Evolutionary conservation across 164 flowering plant genomes (phyloP).

Genomic region (Platanus orientalis): DNA sequence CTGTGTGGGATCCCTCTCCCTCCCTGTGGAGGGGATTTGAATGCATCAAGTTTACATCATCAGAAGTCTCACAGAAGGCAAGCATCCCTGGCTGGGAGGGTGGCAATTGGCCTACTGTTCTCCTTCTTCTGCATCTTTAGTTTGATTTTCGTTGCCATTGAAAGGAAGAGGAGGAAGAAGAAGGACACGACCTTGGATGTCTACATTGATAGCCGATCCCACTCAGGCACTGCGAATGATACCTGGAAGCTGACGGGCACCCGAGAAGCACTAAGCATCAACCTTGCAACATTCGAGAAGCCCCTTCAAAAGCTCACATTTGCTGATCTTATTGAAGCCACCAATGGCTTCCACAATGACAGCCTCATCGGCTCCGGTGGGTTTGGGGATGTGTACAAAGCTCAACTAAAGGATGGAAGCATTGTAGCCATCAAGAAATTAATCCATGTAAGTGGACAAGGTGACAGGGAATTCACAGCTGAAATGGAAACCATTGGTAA

Average conservation of each 20-base stretch:
- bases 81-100: conserved; percentile 77
- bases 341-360: conserved; percentile 81
- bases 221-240: conserved; percentile 50
- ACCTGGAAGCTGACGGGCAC: conserved; percentile 72
- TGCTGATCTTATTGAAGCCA: conserved; percentile 92
- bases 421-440: conserved; percentile 91
- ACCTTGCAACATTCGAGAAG: conserved; percentile 84
- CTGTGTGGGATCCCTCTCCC: conserved; percentile 83
- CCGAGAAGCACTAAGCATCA: conserved; percentile 82
- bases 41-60: conserved; percentile 23
- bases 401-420: conserved; percentile 78
- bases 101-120: conserved; percentile 84
- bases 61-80: conserved; percentile 49
- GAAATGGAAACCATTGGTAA: conserved; percentile 99
- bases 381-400: conserved; percentile 96
- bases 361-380: conserved; percentile 92
- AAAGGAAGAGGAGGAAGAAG: conserved; percentile 63
- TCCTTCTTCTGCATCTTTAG: conserved; percentile 76
- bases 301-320: conserved; percentile 89
- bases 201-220: conserved; percentile 50
- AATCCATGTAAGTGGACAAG: conserved; percentile 88
- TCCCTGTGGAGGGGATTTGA: conserved; percentile 34
- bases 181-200: conserved; percentile 50
- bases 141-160: conserved; percentile 54
- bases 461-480: conserved; percentile 95